Conservation (phyloP, 306 rosid species). For the Begonia peltatifolia region DNA sequence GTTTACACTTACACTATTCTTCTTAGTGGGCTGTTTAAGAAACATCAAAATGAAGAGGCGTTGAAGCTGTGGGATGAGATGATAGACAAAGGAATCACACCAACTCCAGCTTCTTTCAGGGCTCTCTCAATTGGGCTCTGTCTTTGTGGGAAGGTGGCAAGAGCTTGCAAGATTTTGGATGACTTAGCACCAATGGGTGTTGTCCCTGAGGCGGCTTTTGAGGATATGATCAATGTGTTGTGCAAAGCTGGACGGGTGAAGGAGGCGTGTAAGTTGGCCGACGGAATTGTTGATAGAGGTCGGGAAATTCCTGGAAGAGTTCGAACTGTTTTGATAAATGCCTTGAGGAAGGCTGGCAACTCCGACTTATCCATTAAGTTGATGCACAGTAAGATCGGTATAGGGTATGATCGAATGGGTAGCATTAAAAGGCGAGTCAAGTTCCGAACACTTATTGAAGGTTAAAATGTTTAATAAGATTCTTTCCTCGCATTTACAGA, state of each 20-base stretch:
- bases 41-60: constrained; percentile 67
- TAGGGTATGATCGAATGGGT: constrained; percentile 74
- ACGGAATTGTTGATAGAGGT: constrained; percentile 82
- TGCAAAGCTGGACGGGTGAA: constrained; percentile 67
- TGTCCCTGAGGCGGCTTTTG: constrained; percentile 60
- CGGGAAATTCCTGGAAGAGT: constrained; percentile 76
- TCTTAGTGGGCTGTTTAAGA: constrained; percentile 52
- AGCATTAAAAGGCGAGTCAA: constrained; percentile 67
- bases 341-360: constrained; percentile 74
- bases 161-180: constrained; percentile 84
- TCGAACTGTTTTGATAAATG: constrained; percentile 60
- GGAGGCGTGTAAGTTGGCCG: constrained; percentile 91
- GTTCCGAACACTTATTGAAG: constrained; percentile 45
- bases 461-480: constrained; percentile 2
- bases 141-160: constrained; percentile 72
- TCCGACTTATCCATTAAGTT: constrained; percentile 68
- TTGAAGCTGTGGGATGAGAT: constrained; percentile 64
- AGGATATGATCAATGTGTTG: constrained; percentile 63
- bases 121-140: constrained; percentile 72
- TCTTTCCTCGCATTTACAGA: not conserved
- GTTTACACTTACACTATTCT: constrained; percentile 71
- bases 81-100: constrained; percentile 75
- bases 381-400: constrained; percentile 87
- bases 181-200: constrained; percentile 83
- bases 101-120: constrained; percentile 69